Evolutionary conservation across 768 basidiomycete species (phyloP), one percentile per base, ranked within the genome.

Genomic region (Dacryopinax primogenitus): DNA sequence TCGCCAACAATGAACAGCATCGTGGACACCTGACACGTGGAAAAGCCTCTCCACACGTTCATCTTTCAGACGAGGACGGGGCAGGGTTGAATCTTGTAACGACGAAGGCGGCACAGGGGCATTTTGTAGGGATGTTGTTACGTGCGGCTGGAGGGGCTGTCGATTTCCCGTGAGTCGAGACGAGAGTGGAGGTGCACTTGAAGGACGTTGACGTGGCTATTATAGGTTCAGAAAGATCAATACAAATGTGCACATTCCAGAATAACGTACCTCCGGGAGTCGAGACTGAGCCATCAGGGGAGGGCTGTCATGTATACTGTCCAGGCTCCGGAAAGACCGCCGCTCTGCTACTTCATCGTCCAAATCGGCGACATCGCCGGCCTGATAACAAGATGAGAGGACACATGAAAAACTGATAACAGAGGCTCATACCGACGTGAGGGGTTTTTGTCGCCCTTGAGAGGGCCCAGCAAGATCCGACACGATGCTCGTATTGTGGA

Each of bases 401-500:
- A 3, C 26, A 21, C 23, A 9, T 13, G 26, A 47, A 32, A 9
- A 3, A 13, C 51, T n/a, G n/a, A 58, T 30, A 30, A 13, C 6
- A 44, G 41, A 44, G 41, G 18, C 3, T 23, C 51, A 6, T 32
- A 58, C 51, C 51, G 23, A 30, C 21, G 32, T 58, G 51, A 58
- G 32, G 9, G 51, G 51, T 18, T 58, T 58, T 13, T 30, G 51
- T 18, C 51, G 4, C 30, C 9, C 6, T 3, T 32, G 51, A 4
- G 51, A 3, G 18, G 51, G 51, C 3, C 51, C 51, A 28, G 51
- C 51, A 30, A 58, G 51, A 26, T 58, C 51, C 4, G 51, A 58
- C 4, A 58, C 51, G 23, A 58, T 18, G 51, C 51, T 58, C 6
- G 51, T 58, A 30, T 58, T 58, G 51, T 58, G 51, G 26, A 58